These are phyloP conservation scores for Trichoderma virens DNA, from an alignment of 495 filamentous ascomycete genomes.

Conservation along the genomic window DNA sequence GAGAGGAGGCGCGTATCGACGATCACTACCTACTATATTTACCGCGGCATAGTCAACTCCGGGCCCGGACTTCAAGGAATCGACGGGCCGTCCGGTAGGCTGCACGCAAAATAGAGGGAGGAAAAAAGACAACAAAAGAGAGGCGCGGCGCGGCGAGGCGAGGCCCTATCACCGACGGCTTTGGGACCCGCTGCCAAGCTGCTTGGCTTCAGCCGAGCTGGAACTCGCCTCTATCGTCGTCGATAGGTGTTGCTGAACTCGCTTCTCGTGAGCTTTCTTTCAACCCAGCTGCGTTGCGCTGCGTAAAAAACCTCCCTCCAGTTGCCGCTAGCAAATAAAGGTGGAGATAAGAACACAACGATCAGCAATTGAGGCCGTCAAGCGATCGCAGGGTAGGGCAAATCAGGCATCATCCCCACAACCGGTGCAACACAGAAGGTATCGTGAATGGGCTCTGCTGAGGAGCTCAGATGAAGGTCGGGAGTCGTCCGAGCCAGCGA, in stretches of 20 bases:
- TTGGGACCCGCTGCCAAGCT: neutral
- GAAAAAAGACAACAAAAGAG: too few species aligned
- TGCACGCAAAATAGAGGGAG: neutral
- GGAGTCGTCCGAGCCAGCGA: conserved; percentile 1
- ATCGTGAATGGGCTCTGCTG: neutral
- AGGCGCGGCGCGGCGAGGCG: too few species aligned
- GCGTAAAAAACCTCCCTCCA: neutral
- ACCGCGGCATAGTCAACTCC: neutral
- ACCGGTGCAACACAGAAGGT: neutral
- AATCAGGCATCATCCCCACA: neutral
- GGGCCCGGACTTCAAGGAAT: neutral
- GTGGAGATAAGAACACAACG: neutral
- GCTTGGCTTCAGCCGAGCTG: too few species aligned
- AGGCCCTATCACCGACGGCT: neutral
- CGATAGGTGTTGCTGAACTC: neutral
- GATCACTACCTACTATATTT: neutral
- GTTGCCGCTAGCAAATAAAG: neutral
- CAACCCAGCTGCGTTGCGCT: neutral
- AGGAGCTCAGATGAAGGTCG: neutral
- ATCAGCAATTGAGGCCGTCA: neutral
- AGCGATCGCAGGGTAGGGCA: conserved; percentile 7
- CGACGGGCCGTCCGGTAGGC: neutral
- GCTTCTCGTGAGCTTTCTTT: neutral
- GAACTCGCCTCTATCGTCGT: too few species aligned
- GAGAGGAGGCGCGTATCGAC: neutral